phyloP scores from a whole-genome alignment of 129 eudicot species.

The Artemisia tridentata region DNA sequence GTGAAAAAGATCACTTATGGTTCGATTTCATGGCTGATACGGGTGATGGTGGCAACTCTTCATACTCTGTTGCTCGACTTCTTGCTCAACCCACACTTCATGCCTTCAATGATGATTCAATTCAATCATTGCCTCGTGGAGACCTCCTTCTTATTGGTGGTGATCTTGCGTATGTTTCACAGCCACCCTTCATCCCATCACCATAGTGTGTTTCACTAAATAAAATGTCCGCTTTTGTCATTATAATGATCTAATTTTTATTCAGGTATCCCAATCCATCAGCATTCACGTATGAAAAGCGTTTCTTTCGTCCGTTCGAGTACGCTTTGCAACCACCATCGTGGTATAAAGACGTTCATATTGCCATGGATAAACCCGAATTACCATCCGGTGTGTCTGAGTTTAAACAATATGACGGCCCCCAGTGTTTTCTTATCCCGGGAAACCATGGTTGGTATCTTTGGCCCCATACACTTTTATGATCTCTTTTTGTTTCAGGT shows the following conservation, averaged over 20 bases:
- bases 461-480: background rate
- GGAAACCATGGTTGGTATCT: constrained; percentile 87
- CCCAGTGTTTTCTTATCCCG: constrained; percentile 92
- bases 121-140: constrained; percentile 66
- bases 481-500: background rate
- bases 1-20: constrained; percentile 85
- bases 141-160: constrained; percentile 95
- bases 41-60: constrained; percentile 96
- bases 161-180: constrained; percentile 91
- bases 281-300: constrained; percentile 77
- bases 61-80: constrained; percentile 79
- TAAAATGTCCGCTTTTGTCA: background rate
- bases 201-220: background rate
- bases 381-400: constrained; percentile 73
- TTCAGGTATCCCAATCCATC: constrained; percentile 97
- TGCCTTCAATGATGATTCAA: constrained; percentile 32
- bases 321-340: constrained; percentile 89
- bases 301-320: constrained; percentile 90
- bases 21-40: constrained; percentile 99
- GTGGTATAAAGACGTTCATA: constrained; percentile 89
- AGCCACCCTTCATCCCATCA: constrained; percentile 2
- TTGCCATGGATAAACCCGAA: constrained; percentile 93
- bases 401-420: constrained; percentile 76
- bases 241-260: background rate
- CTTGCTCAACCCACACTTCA: constrained; percentile 84